Evolutionary conservation across 371 early-diverging fungal species (phyloP), one percentile per base, ranked within the genome.

Genomic region (Cokeromyces recurvatus): DNA sequence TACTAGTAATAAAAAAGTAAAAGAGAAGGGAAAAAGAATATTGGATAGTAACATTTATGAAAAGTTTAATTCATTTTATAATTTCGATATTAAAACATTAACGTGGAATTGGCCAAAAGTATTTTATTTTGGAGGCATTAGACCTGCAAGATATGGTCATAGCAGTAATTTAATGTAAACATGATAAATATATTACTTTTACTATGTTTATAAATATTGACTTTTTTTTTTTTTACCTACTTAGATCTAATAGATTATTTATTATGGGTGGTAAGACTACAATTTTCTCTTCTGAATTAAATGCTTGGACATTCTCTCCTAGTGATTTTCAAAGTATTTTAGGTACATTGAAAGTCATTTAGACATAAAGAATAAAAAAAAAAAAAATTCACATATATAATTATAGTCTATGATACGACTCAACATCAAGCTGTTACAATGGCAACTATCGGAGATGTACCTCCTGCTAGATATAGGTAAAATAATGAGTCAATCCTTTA

Each of bases 401-500:
- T 3, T 17, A 8, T 34, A 67, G 64, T 68, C 0, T 64, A 48
- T 44, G 68, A 68, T 52, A 64, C 57, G n/a, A 29, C 36, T 2
- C 34, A 34, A 16, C 48, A 51, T 19, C 53, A 62, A 19, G 53
- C 64, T 9, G 51, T 66, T 16, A 58, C 54, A 9, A 66, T 66
- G 63, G 70, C 63, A 3, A 66, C 70, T 2, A 51, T 66, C 17
- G 70, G 70, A 6, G 62, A 70, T 37, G 53, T 58, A 9, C 70
- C 70, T 15, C 46, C 54, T 22, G 48, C 64, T 34, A 34, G 38
- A 35, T 43, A 56, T 14, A 60, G 55, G 60, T 59, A 54, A 37
- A 22, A n/a, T 17, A n/a, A n/a, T n/a, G n/a, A n/a, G n/a, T n/a
- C n/a, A n/a, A n/a, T n/a, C n/a, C n/a, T n/a, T n/a, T n/a, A n/a